phyloP scores from a whole-genome alignment of 2,329 filamentous ascomycete genomes.

The Paramyrothecium roridum region DNA sequence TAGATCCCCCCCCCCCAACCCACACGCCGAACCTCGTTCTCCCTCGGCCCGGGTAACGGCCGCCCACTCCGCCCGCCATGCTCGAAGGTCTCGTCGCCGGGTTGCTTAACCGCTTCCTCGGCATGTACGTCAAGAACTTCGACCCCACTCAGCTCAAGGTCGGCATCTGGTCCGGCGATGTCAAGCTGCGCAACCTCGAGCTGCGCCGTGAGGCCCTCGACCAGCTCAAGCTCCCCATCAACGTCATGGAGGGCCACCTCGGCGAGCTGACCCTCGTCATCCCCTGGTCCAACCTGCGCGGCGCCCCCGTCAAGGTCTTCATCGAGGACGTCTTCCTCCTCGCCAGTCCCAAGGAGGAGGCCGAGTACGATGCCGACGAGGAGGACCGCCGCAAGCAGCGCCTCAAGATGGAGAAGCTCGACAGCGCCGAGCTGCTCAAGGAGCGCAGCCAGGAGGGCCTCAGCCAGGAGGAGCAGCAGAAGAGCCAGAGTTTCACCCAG shows the following conservation, averaged over 20 bases:
- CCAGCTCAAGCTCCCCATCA: slow-evolving; percentile 92
- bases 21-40: slow-evolving; percentile 7
- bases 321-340: slow-evolving; percentile 97
- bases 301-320: slow-evolving; percentile 89
- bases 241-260: slow-evolving; percentile 92
- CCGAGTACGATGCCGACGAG: slow-evolving; percentile 88
- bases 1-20: background rate
- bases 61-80: slow-evolving; percentile 62
- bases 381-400: slow-evolving; percentile 81
- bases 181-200: slow-evolving; percentile 90
- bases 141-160: slow-evolving; percentile 97
- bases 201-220: slow-evolving; percentile 92
- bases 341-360: slow-evolving; percentile 92
- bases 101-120: slow-evolving; percentile 97
- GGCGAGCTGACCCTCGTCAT: slow-evolving; percentile 90
- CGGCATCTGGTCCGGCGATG: slow-evolving; percentile 98
- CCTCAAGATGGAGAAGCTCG: slow-evolving; percentile 98
- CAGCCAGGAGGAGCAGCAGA: slow-evolving; percentile 92
- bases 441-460: slow-evolving; percentile 90
- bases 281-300: slow-evolving; percentile 94
- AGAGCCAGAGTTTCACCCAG: slow-evolving; percentile 95
- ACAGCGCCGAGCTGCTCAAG: slow-evolving; percentile 91
- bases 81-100: slow-evolving; percentile 95
- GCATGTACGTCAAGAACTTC: slow-evolving; percentile 99
- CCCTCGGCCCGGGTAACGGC: slow-evolving; percentile 72